A percentile compares a stretch with the other conserved stretches of the same genome.
Conservation (phyloP, 768 basidiomycete species). For the Xanthoconium purpureum region DNA sequence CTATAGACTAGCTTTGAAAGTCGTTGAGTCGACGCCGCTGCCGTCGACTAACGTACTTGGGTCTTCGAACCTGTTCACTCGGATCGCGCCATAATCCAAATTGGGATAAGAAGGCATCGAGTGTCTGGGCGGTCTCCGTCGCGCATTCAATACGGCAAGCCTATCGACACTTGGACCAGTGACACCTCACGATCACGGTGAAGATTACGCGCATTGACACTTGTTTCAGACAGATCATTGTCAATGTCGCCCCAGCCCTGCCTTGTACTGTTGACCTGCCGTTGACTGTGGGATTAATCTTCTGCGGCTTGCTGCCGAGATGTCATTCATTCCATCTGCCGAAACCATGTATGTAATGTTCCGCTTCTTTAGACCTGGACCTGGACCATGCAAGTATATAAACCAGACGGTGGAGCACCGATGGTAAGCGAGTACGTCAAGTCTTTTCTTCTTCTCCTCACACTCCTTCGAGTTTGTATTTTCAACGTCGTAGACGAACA, state of each 20-base stretch:
- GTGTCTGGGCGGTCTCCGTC: neutral
- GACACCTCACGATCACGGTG: neutral
- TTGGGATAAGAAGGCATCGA: no score
- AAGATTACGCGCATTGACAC: neutral
- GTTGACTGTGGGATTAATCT: neutral
- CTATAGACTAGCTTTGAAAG: no score
- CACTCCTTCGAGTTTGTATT: conserved; percentile 1
- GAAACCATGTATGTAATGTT: neutral
- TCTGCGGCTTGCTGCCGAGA: neutral
- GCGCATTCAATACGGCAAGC: neutral
- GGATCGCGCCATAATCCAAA: neutral
- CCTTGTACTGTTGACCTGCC: neutral
- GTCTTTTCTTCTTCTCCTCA: neutral
- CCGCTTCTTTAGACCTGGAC: neutral
- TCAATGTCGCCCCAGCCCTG: neutral
- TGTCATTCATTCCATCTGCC: neutral
- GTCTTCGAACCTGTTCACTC: no score
- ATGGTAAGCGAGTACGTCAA: neutral
- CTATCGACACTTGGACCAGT: neutral
- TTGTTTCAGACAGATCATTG: neutral
- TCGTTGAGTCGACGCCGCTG: no score
- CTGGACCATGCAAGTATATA: neutral
- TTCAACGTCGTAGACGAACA: conserved; percentile 1
- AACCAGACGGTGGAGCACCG: neutral
- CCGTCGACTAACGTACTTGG: no score